Percentiles rank a stretch among this genome's conserved stretches.
These are phyloP conservation scores for Fonsecaea pedrosoi DNA, from an alignment of 2,329 filamentous ascomycete genomes.

Conservation along the genomic window DNA sequence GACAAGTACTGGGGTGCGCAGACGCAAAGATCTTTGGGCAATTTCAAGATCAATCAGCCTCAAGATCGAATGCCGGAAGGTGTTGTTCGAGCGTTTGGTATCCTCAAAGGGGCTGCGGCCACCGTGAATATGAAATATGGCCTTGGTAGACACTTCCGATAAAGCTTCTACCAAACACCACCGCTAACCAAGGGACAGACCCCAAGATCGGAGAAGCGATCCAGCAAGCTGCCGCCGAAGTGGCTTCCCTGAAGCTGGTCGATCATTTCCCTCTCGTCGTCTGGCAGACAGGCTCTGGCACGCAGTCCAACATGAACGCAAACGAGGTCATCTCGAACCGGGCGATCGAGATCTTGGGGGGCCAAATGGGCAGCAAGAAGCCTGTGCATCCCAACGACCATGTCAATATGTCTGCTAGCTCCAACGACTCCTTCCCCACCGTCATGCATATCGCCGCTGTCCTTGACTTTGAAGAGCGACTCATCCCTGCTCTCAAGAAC, in stretches of 20 bases:
- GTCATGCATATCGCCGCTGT: slow-evolving; percentile 99
- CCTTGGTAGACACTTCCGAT: slow-evolving; percentile 62
- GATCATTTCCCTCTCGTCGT: slow-evolving; percentile 99
- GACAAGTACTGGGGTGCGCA: slow-evolving; percentile 91
- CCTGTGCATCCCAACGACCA: slow-evolving; percentile 99
- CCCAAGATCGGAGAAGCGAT: slow-evolving; percentile 90
- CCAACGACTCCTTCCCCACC: slow-evolving; percentile 98
- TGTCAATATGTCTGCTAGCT: slow-evolving; percentile 98
- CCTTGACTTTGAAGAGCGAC: slow-evolving; percentile 83
- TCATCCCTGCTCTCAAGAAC: slow-evolving; percentile 81
- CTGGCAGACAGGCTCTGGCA: slow-evolving; percentile 98
- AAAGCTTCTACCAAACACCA: not conserved
- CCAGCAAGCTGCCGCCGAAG: slow-evolving; percentile 90
- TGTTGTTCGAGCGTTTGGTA: slow-evolving; percentile 91
- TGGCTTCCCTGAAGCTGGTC: slow-evolving; percentile 88
- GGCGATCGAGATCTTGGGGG: slow-evolving; percentile 95
- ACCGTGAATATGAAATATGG: slow-evolving; percentile 95
- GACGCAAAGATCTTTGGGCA: slow-evolving; percentile 75
- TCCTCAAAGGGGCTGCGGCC: slow-evolving; percentile 94
- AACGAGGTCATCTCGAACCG: slow-evolving; percentile 99
- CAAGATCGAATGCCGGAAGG: slow-evolving; percentile 97
- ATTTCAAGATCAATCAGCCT: slow-evolving; percentile 99
- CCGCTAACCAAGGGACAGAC: slow-evolving; percentile 60
- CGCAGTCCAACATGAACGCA: slow-evolving; percentile 99
- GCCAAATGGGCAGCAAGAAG: slow-evolving; percentile 94